A percentile compares a stretch with the other conserved stretches of the same genome.
Evolutionary conservation across 192 early-diverging fungal species (phyloP).

Genomic region (Chytriomyces confervae): DNA sequence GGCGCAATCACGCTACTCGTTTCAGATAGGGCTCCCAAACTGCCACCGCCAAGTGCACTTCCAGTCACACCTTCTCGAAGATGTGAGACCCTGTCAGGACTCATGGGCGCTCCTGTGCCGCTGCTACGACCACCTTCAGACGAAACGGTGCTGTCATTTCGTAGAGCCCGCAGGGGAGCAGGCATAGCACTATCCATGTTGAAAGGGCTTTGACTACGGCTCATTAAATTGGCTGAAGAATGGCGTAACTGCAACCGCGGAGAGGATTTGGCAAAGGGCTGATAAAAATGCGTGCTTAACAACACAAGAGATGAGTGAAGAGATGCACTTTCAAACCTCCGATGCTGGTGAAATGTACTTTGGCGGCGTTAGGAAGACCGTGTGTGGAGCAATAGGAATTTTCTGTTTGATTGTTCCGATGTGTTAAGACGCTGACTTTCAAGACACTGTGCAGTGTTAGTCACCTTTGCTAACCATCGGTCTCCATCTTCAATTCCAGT

Average conservation of each 20-base stretch:
- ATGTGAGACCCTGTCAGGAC: neutral
- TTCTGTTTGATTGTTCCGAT: slow-evolving; percentile 46
- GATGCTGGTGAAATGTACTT: slow-evolving; percentile 37
- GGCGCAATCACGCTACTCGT: neutral
- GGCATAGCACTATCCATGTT: neutral
- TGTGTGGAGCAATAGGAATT: slow-evolving; percentile 71
- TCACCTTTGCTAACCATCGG: slow-evolving; percentile 1
- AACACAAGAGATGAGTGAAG: too few species aligned
- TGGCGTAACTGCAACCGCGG: neutral
- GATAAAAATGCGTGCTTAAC: too few species aligned
- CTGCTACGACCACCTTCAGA: neutral
- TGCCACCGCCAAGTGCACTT: neutral
- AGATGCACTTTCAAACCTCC: neutral
- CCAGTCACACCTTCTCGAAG: neutral
- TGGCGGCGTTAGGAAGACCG: slow-evolving; percentile 70
- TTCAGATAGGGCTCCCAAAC: neutral
- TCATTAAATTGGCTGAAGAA: neutral
- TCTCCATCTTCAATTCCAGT: slow-evolving; percentile 2
- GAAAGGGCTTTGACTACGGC: neutral
- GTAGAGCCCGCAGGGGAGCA: neutral
- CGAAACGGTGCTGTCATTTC: neutral
- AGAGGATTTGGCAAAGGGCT: neutral
- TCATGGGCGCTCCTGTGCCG: neutral
- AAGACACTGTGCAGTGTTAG: too few species aligned
- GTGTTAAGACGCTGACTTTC: too few species aligned